These are phyloP conservation scores for Backusella psychrophila DNA, from an alignment of 192 early-diverging fungal genomes.

Conservation along the genomic window DNA sequence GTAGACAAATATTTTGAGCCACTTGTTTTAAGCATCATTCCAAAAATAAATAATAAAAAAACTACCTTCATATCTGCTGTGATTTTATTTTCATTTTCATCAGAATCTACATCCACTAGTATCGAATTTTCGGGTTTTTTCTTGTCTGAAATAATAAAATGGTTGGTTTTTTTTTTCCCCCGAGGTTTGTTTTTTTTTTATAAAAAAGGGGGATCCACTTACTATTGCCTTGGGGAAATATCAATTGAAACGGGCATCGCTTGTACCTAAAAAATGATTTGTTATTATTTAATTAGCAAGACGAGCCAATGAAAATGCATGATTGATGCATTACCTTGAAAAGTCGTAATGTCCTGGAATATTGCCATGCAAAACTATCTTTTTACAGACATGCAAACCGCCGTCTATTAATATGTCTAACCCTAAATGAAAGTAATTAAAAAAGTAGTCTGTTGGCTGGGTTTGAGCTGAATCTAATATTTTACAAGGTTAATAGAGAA, in stretches of 20 bases:
- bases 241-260: slow-evolving; percentile 50
- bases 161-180: not conserved
- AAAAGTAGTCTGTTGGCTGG: slow-evolving; percentile 67
- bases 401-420: slow-evolving; percentile 75
- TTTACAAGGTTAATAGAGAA: not conserved
- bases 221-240: slow-evolving; percentile 31
- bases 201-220: not conserved
- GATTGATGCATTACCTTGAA: slow-evolving; percentile 45
- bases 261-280: slow-evolving; percentile 42
- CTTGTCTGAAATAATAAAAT: not conserved
- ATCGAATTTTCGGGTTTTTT: slow-evolving; percentile 7
- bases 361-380: slow-evolving; percentile 73
- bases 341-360: slow-evolving; percentile 70
- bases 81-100: slow-evolving; percentile 17
- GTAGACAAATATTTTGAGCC: not conserved
- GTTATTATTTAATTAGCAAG: not conserved
- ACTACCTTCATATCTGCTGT: slow-evolving; percentile 29
- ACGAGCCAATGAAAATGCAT: not conserved
- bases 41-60: too few species aligned
- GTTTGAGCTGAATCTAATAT: slow-evolving; percentile 16
- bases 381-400: slow-evolving; percentile 60
- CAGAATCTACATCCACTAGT: slow-evolving; percentile 26
- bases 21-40: too few species aligned
- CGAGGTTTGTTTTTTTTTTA: not conserved
- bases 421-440: slow-evolving; percentile 74